Conservation (phyloP, 2,329 filamentous ascomycete genomes). For the Metarhizium brunneum region DNA sequence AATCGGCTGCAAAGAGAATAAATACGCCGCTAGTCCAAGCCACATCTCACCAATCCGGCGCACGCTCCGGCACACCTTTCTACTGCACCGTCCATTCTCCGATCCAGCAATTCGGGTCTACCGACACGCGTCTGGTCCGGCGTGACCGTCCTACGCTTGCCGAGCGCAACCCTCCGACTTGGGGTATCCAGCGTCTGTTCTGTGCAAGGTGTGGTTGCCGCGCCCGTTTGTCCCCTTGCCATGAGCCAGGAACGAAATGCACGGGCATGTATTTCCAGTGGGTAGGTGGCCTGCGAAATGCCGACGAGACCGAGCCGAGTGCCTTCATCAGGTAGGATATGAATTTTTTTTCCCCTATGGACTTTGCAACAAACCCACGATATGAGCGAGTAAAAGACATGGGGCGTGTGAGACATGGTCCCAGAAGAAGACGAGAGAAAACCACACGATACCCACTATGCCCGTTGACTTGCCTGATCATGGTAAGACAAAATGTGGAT, state of each 20-base stretch:
- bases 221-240: neutral
- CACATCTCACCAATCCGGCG: neutral
- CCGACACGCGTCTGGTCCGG: neutral
- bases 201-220: no score
- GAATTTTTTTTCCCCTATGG: neutral
- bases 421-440: neutral
- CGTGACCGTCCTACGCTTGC: neutral
- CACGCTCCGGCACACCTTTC: neutral
- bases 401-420: neutral
- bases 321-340: neutral
- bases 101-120: neutral
- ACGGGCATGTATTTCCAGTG: neutral
- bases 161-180: no score
- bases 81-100: neutral
- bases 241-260: neutral
- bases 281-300: no score
- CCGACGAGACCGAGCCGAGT: neutral
- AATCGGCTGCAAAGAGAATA: neutral
- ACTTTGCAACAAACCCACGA: neutral
- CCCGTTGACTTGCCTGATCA: neutral
- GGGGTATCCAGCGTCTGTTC: no score
- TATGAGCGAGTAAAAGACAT: neutral
- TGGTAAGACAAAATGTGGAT: neutral
- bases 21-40: no score
- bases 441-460: neutral